Conservation (phyloP, 139 green algal species). For the Spirogloea muscicola region DNA sequence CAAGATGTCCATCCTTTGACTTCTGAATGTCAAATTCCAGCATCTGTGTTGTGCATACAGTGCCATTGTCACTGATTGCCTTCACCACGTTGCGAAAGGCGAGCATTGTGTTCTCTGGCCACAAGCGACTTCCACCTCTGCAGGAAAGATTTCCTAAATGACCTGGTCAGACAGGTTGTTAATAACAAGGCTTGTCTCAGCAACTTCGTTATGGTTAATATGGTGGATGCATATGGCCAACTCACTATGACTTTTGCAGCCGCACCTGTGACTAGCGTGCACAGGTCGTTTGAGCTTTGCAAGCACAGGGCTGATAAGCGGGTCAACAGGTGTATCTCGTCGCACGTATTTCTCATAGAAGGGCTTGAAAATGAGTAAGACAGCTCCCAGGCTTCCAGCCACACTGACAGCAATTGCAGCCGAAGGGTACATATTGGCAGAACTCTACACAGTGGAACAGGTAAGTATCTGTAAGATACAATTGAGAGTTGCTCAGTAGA, state of each 20-base stretch:
- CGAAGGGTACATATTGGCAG: too few species aligned
- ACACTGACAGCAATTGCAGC: too few species aligned
- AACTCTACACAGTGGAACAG: too few species aligned
- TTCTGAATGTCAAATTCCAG: slow-evolving; percentile 33
- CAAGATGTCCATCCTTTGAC: slow-evolving; percentile 14
- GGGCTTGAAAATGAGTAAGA: slow-evolving; percentile 12
- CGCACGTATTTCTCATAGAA: slow-evolving; percentile 21
- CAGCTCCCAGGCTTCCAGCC: neutral
- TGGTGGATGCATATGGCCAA: too few species aligned
- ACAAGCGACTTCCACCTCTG: slow-evolving; percentile 19
- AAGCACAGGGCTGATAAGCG: slow-evolving; percentile 1
- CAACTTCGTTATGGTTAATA: too few species aligned
- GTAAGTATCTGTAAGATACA: too few species aligned
- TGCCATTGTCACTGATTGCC: neutral
- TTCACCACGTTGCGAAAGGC: slow-evolving; percentile 17
- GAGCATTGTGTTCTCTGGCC: slow-evolving; percentile 35
- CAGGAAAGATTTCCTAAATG: slow-evolving; percentile 4
- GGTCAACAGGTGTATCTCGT: slow-evolving; percentile 11
- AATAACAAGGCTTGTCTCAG: too few species aligned
- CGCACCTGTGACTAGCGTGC: slow-evolving; percentile 26
- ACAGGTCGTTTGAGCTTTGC: neutral
- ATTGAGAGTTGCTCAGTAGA: too few species aligned
- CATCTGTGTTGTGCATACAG: slow-evolving; percentile 1
- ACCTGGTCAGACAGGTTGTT: too few species aligned
- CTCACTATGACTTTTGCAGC: too few species aligned